These are phyloP conservation scores for Cladophialophora carrionii DNA, from an alignment of 2,329 filamentous ascomycete genomes.

Conservation along the genomic window DNA sequence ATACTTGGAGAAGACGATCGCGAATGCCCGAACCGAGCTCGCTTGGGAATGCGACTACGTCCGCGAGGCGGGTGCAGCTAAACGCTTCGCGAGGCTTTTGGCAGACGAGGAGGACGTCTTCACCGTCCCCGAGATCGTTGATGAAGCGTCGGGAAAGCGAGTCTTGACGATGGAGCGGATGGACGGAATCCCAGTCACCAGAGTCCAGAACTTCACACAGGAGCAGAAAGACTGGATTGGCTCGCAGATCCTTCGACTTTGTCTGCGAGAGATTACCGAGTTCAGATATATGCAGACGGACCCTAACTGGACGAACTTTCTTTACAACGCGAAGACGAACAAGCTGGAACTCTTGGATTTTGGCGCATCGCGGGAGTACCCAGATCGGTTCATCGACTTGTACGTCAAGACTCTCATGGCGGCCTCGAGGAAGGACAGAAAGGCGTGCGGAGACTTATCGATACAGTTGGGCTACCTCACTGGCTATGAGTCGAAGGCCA, in stretches of 20 bases:
- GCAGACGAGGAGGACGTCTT: conserved; percentile 74
- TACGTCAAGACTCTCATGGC: conserved; percentile 82
- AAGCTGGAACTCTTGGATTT: conserved; percentile 93
- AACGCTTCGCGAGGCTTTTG: conserved; percentile 76
- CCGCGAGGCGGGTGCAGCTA: conserved; percentile 80
- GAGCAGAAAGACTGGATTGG: conserved; percentile 93
- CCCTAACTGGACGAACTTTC: conserved; percentile 99
- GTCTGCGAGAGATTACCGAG: conserved; percentile 87
- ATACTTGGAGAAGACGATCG: conserved; percentile 95
- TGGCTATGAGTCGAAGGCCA: conserved; percentile 78
- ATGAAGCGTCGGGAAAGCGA: conserved; percentile 78
- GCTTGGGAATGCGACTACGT: conserved; percentile 97
- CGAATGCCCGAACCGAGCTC: conserved; percentile 87
- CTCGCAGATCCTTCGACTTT: conserved; percentile 87
- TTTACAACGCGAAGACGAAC: conserved; percentile 74
- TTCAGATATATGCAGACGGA: conserved; percentile 99
- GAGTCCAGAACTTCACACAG: conserved; percentile 74
- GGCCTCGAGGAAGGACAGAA: conserved; percentile 71
- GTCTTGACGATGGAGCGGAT: conserved; percentile 94
- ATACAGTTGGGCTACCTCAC: conserved; percentile 86
- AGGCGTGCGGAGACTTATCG: conserved; percentile 67
- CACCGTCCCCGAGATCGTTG: conserved; percentile 74
- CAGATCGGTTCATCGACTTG: conserved; percentile 73
- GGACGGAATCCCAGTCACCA: conserved; percentile 82
- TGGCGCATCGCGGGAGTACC: conserved; percentile 86